Evolutionary conservation across 192 early-diverging fungal species (phyloP).

Genomic region (Lunasporangiospora selenospora): DNA sequence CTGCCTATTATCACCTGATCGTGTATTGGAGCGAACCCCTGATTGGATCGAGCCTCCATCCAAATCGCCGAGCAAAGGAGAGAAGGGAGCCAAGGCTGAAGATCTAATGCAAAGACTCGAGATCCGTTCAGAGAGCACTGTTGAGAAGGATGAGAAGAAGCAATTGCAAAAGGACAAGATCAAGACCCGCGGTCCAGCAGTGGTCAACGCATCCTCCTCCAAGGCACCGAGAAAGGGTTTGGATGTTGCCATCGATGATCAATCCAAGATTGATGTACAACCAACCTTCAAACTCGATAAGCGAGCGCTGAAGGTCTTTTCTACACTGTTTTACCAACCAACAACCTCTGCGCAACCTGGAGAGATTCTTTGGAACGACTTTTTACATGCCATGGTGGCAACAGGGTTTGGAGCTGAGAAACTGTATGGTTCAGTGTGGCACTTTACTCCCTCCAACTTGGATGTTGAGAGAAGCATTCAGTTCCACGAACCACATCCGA

Average conservation of each 20-base stretch:
- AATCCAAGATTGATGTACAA: constrained; percentile 1
- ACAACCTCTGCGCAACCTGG: constrained; percentile 22
- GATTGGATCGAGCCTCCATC: constrained; percentile 26
- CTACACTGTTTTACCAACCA: constrained; percentile 28
- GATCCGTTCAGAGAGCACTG: constrained; percentile 8
- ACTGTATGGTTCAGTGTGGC: constrained; percentile 37
- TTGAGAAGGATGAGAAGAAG: constrained; percentile 1
- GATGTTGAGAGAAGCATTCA: constrained; percentile 37
- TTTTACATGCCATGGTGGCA: constrained; percentile 29
- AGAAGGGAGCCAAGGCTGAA: constrained; percentile 8
- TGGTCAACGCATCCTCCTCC: neutral
- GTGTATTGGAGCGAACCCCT: constrained; percentile 24
- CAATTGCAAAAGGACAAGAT: constrained; percentile 20
- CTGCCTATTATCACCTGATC: constrained; percentile 7
- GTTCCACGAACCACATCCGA: constrained; percentile 37
- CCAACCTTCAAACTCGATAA: constrained; percentile 25
- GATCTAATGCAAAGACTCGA: constrained; percentile 5
- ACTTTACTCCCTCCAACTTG: constrained; percentile 27
- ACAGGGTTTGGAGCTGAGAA: constrained; percentile 27
- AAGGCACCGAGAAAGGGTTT: neutral
- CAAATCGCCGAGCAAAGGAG: constrained; percentile 3
- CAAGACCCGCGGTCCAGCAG: constrained; percentile 26
- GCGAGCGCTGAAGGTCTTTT: constrained; percentile 30
- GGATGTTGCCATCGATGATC: neutral
- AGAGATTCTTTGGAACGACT: constrained; percentile 41